Percentiles rank a stretch among this genome's conserved stretches.
phyloP scores from a whole-genome alignment of 2,329 filamentous ascomycete species.

The Cercospora sp. region DNA sequence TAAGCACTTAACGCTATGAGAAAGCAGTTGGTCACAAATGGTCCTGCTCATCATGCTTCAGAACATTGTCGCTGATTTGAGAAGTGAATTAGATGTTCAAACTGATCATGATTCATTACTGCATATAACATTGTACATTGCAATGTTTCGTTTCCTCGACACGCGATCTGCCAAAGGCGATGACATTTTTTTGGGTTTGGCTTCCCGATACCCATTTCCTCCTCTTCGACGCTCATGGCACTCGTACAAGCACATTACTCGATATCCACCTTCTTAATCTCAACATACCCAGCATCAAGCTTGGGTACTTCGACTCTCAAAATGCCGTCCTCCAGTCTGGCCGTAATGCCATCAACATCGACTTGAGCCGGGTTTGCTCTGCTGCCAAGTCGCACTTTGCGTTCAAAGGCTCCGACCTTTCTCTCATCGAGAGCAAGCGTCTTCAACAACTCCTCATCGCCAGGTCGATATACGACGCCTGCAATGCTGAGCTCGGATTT shows the following conservation, averaged over 20 bases:
- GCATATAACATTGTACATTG: not conserved
- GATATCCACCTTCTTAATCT: slow-evolving; percentile 55
- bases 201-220: not conserved
- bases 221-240: not conserved
- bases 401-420: slow-evolving; percentile 72
- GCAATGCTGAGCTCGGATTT: slow-evolving; percentile 65
- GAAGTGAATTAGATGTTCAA: not conserved
- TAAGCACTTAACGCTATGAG: not conserved
- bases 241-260: slow-evolving; percentile 39
- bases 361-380: slow-evolving; percentile 60
- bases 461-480: slow-evolving; percentile 72
- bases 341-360: slow-evolving; percentile 66
- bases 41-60: not conserved
- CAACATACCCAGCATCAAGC: slow-evolving; percentile 62
- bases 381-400: slow-evolving; percentile 63
- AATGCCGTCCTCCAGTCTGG: slow-evolving; percentile 77
- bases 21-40: not conserved
- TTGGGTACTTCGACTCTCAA: slow-evolving; percentile 77
- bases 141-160: not conserved
- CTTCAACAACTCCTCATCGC: slow-evolving; percentile 67
- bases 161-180: not conserved
- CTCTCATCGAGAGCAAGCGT: slow-evolving; percentile 65
- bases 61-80: not conserved
- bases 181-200: not conserved
- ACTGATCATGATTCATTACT: not conserved